Conservation (phyloP, 139 green algal species). For the Chlamydomonas sp. region DNA sequence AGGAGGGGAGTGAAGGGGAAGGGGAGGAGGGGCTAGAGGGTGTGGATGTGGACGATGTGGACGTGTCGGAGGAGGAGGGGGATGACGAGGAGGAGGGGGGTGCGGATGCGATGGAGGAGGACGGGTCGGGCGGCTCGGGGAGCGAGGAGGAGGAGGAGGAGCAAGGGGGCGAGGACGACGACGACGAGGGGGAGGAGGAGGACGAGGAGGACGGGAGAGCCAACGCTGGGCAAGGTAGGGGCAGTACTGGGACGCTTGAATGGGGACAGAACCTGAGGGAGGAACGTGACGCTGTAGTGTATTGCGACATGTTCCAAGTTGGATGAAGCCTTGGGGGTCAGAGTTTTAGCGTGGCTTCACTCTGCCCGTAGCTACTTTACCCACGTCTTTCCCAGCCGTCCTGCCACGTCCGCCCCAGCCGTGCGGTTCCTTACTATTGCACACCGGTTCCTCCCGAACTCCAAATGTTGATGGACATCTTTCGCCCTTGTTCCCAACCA, state of each 20-base stretch:
- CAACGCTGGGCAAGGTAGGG: neutral
- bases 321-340: too few species aligned
- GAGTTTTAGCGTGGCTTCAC: too few species aligned
- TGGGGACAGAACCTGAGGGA: too few species aligned
- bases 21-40: conserved; percentile 33
- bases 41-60: conserved; percentile 46
- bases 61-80: conserved; percentile 44
- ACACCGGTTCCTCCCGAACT: neutral
- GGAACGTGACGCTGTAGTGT: too few species aligned
- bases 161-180: conserved; percentile 30
- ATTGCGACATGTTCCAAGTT: too few species aligned
- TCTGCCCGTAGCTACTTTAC: too few species aligned
- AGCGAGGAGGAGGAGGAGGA: conserved; percentile 25
- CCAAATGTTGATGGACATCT: neutral
- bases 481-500: neutral
- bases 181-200: conserved; percentile 21
- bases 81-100: conserved; percentile 52
- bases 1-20: conserved; percentile 54
- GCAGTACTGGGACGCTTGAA: too few species aligned
- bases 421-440: too few species aligned
- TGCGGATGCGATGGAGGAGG: conserved; percentile 15
- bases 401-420: too few species aligned
- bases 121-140: conserved; percentile 17
- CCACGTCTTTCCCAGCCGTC: too few species aligned
- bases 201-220: conserved; percentile 1